These are phyloP conservation scores for Chalciporus piperatus DNA, from an alignment of 768 basidiomycete genomes.

Conservation along the genomic window DNA sequence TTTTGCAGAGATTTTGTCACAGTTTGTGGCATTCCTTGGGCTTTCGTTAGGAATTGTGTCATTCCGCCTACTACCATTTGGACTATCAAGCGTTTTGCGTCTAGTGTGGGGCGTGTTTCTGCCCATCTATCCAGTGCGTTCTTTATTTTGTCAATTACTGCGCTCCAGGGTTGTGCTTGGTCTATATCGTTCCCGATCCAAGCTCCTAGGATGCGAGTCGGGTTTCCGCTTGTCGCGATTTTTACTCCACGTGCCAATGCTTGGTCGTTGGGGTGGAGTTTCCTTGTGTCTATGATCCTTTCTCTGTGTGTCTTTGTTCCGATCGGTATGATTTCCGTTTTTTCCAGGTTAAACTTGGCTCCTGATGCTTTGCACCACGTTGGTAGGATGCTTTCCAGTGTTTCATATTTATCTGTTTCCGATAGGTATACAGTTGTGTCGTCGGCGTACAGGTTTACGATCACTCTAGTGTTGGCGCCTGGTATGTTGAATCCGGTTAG, in stretches of 20 bases:
- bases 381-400: constrained; percentile 27
- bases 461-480: constrained; percentile 3
- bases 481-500: constrained; percentile 20
- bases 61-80: constrained; percentile 17
- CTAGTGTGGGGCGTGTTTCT: constrained; percentile 11
- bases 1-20: too few relatives aligned
- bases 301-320: constrained; percentile 12
- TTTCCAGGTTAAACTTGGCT: too few relatives aligned
- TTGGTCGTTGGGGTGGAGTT: background rate
- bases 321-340: constrained; percentile 25
- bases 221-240: constrained; percentile 13
- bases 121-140: constrained; percentile 7
- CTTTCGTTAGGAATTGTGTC: constrained; percentile 33
- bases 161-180: constrained; percentile 10
- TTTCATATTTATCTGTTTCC: constrained; percentile 22
- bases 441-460: constrained; percentile 26
- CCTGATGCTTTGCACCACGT: constrained; percentile 35
- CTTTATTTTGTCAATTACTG: constrained; percentile 20
- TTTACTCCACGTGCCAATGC: background rate
- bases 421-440: too few relatives aligned
- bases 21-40: constrained; percentile 5
- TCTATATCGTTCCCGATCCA: constrained; percentile 26
- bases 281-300: fast-evolving
- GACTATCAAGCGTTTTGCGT: too few relatives aligned
- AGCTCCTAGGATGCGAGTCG: constrained; percentile 8